phyloP scores from a whole-genome alignment of 2,329 filamentous ascomycete genomes.

The Penicillium aurantiogriseum region DNA sequence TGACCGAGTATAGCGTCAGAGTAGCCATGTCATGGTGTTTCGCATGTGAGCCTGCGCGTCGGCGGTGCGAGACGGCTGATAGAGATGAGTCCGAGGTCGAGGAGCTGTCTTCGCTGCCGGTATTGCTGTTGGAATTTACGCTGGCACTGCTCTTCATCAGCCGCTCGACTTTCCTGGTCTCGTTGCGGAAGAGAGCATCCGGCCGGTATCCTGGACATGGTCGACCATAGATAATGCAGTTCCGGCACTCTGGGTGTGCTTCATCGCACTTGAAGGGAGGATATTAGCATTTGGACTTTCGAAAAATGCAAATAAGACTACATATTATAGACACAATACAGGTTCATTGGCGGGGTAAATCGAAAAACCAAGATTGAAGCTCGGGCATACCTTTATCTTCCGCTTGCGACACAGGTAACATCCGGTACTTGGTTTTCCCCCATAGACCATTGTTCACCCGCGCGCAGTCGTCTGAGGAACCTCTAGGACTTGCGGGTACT shows the following conservation, averaged over 20 bases:
- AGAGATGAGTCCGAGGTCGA: slow-evolving; percentile 3
- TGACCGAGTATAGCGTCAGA: slow-evolving; percentile 21
- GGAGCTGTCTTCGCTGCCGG: not conserved
- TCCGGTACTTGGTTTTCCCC: slow-evolving; percentile 40
- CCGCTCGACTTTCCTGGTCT: slow-evolving; percentile 32
- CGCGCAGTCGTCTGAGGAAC: not conserved
- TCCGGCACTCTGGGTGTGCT: slow-evolving; percentile 36
- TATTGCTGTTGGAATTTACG: not conserved
- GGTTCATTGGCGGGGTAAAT: not conserved
- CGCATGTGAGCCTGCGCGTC: not conserved
- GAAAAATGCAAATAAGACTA: not conserved
- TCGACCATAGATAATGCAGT: slow-evolving; percentile 37
- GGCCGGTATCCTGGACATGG: slow-evolving; percentile 40
- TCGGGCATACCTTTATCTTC: slow-evolving; percentile 39
- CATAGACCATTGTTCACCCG: slow-evolving; percentile 40
- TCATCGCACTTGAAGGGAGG: slow-evolving; percentile 36
- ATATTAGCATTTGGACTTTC: slow-evolving; percentile 1
- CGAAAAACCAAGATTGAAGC: slow-evolving; percentile 7
- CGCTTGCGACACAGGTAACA: slow-evolving; percentile 42
- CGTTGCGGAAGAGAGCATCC: slow-evolving; percentile 37
- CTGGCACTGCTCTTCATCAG: slow-evolving; percentile 25
- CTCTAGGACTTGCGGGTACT: not conserved
- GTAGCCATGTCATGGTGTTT: not conserved
- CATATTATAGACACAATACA: not conserved
- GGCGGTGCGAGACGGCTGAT: not conserved